A percentile compares a stretch with the other conserved stretches of the same genome.
Conservation (phyloP, 1,139 yeast species). For the Trichomonascaceae sp. region DNA sequence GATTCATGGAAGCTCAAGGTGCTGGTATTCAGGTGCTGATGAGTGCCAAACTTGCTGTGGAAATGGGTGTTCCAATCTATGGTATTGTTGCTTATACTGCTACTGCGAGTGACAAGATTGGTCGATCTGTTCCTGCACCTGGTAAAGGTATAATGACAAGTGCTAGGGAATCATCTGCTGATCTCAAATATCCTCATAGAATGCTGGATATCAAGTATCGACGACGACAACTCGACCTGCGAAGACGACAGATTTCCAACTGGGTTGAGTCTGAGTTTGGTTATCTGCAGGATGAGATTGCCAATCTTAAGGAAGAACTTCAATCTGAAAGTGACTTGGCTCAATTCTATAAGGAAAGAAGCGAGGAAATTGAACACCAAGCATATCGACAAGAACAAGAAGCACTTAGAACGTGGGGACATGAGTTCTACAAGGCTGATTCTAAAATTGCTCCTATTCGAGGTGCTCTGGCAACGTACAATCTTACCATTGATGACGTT, state of each 20-base stretch:
- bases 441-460: conserved; percentile 95
- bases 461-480: conserved; percentile 93
- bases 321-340: conserved; percentile 32
- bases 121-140: conserved; percentile 99
- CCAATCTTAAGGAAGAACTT: conserved; percentile 42
- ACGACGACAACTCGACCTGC: conserved; percentile 77
- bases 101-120: conserved; percentile 97
- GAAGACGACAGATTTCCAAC: conserved; percentile 68
- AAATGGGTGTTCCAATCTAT: conserved; percentile 98
- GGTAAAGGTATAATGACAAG: conserved; percentile 99
- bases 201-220: conserved; percentile 89
- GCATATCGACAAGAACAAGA: conserved; percentile 78
- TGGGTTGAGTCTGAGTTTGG: conserved; percentile 84
- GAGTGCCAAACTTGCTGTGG: conserved; percentile 89
- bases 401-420: conserved; percentile 94
- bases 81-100: conserved; percentile 93
- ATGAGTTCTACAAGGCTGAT: conserved; percentile 83
- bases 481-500: conserved; percentile 87
- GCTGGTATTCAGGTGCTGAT: conserved; percentile 96
- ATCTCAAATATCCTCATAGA: conserved; percentile 73
- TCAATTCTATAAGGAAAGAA: conserved; percentile 67
- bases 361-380: conserved; percentile 82
- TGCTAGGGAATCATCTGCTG: conserved; percentile 89
- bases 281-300: conserved; percentile 65
- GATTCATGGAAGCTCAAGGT: conserved; percentile 99